These are phyloP conservation scores for Pochonia chlamydosporia DNA, from an alignment of 2,329 filamentous ascomycete species.

Conservation along the genomic window DNA sequence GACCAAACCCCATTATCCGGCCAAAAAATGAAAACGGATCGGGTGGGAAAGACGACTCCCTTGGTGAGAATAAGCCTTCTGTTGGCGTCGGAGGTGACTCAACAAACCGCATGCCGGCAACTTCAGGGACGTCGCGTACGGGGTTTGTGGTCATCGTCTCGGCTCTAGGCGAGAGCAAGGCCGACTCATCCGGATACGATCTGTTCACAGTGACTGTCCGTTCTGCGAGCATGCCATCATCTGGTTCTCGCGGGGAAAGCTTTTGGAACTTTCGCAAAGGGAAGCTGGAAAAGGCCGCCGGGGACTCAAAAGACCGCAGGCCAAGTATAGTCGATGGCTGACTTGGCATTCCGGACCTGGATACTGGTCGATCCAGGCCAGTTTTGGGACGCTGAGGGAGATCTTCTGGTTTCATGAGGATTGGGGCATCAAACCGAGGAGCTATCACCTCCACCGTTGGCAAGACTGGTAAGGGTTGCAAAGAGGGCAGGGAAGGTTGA, in stretches of 20 bases:
- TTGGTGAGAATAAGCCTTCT: constrained; percentile 49
- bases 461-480: background rate
- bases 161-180: constrained; percentile 64
- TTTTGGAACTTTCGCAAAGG: constrained; percentile 7
- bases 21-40: constrained; percentile 48
- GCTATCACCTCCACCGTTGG: background rate
- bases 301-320: constrained; percentile 14
- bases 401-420: background rate
- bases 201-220: constrained; percentile 30
- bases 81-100: constrained; percentile 46
- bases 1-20: constrained; percentile 37
- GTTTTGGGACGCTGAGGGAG: constrained; percentile 29
- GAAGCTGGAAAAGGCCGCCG: constrained; percentile 8
- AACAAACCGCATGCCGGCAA: constrained; percentile 45
- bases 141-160: constrained; percentile 69
- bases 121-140: constrained; percentile 42
- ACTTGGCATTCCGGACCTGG: constrained; percentile 6
- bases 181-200: constrained; percentile 39
- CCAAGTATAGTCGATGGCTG: constrained; percentile 31
- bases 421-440: constrained; percentile 13
- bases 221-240: constrained; percentile 19
- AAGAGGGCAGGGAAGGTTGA: background rate
- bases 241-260: constrained; percentile 4
- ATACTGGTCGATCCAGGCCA: constrained; percentile 17
- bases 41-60: constrained; percentile 45